These are phyloP conservation scores for Colletotrichum sp. DNA, from an alignment of 2,329 filamentous ascomycete genomes.

Conservation along the genomic window DNA sequence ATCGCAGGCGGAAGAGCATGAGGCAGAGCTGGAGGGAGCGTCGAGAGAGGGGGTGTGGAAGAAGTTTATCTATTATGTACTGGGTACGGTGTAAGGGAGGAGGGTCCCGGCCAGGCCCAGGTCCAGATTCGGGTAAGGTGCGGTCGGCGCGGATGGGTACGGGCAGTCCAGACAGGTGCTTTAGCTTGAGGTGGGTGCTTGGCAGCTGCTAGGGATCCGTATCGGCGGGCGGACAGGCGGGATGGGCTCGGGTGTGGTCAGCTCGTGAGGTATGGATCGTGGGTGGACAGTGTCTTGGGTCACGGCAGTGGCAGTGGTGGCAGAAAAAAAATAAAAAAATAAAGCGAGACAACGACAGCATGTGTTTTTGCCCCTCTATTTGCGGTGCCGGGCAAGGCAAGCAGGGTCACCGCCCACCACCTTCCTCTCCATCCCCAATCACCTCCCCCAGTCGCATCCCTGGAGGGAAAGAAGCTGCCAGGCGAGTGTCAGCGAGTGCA, in stretches of 20 bases:
- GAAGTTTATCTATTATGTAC: constrained; percentile 10
- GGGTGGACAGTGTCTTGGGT: background rate
- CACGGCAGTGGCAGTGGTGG: background rate
- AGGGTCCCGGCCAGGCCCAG: background rate
- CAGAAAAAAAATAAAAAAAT: background rate
- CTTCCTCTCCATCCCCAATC: background rate
- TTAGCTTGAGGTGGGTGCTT: background rate
- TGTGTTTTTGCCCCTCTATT: constrained; percentile 18
- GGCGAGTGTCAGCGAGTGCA: background rate
- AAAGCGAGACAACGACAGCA: background rate
- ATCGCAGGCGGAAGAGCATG: constrained; percentile 22
- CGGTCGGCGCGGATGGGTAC: background rate
- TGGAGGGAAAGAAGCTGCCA: constrained; percentile 5
- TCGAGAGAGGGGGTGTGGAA: background rate
- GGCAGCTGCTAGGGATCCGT: background rate
- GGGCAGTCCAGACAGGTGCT: background rate
- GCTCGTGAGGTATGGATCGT: background rate
- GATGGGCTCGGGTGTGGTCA: too few species aligned
- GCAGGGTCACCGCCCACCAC: background rate
- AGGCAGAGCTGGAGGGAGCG: background rate
- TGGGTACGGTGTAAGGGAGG: constrained; percentile 12
- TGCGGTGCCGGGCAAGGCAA: background rate
- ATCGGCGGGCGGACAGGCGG: background rate
- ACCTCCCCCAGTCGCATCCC: background rate
- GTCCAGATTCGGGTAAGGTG: background rate